Evolutionary conservation across 169 alveolate species (phyloP).

Genomic region (Cryptosporidium viatorum): DNA sequence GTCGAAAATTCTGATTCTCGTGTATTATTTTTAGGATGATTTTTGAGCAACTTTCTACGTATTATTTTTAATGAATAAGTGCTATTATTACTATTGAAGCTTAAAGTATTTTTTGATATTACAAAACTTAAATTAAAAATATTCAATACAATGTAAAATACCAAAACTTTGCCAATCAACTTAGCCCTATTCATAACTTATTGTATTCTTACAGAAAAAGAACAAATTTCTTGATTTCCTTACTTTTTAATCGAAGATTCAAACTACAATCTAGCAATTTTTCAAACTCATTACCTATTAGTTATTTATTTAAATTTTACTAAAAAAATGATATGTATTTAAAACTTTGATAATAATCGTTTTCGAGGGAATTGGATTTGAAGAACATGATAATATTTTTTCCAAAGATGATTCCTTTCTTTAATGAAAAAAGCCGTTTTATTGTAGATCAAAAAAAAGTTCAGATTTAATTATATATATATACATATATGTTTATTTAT

Average conservation of each 20-base stretch:
- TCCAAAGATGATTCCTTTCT: neutral
- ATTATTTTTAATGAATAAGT: constrained; percentile 3
- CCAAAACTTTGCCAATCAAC: neutral
- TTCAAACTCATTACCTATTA: neutral
- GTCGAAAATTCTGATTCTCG: neutral
- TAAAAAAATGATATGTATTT: no score
- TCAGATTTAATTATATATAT: no score
- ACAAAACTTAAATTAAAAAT: neutral
- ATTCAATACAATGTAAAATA: neutral
- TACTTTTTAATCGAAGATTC: neutral
- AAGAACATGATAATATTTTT: neutral
- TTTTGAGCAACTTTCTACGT: constrained; percentile 12
- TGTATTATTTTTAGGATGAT: neutral
- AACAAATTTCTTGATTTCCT: neutral
- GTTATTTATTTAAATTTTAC: no score
- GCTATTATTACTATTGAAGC: neutral
- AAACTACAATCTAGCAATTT: neutral
- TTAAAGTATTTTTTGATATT: neutral
- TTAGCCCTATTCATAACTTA: constrained; percentile 3
- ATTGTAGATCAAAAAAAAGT: no score
- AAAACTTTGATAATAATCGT: neutral
- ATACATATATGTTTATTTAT: no score
- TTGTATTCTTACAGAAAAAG: neutral
- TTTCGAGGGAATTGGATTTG: neutral
- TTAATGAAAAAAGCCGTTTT: no score